Base-by-base conservation (phyloP, 208 protist genomes). In the Crithidia bombi region DNA sequence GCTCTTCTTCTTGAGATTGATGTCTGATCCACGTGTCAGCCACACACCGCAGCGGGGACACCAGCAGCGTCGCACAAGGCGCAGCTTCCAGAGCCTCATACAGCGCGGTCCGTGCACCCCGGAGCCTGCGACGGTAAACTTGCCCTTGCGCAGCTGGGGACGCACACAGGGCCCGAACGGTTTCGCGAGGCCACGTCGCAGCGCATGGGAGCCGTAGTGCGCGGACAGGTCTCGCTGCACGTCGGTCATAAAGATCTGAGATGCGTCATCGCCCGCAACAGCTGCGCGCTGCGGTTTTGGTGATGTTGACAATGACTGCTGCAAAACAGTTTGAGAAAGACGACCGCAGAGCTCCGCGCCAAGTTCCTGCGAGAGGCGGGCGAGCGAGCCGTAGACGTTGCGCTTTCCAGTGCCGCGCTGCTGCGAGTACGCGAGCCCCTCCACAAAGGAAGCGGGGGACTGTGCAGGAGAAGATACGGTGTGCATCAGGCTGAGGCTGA, bases 191-290 rank as follows among this genome's bases (percentile, higher is more conserved):
- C 79, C 91, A 25, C 91, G 73, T 14, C 78, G 82, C 35, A 88
- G 28, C 19, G 91, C 81, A 56, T 85, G 78, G 1, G 79, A 82
- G 36, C 91, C 91, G 70, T 91, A 96, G 75, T 96, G 91, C 9
- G 84, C 85, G 3, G 86, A 89, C 17, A 96, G 43, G 55, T 90
- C 81, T 25, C 72, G 52, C 21, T 82, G 71, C 36, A 94, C 70
- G 2, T 74, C 70, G 14, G 2, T 10, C 56, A 61, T 55, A 30
- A 66, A 62, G 9, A 56, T 57, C 1, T 9, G 21, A 15, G 41
- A 23, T n/a, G 46, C 46, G 3, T 38, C 3, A 17, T n/a, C 64
- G 10, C 26, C 26, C 39, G 23, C 4, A 1, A 5, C 44, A 15
- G 30, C 38, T 57, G 23, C 28, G 39, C 32, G 33, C 2, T 51